A percentile compares a stretch with the other conserved stretches of the same genome.
Conservation (phyloP, 495 filamentous ascomycete species). For the Aspergillus leporis region DNA sequence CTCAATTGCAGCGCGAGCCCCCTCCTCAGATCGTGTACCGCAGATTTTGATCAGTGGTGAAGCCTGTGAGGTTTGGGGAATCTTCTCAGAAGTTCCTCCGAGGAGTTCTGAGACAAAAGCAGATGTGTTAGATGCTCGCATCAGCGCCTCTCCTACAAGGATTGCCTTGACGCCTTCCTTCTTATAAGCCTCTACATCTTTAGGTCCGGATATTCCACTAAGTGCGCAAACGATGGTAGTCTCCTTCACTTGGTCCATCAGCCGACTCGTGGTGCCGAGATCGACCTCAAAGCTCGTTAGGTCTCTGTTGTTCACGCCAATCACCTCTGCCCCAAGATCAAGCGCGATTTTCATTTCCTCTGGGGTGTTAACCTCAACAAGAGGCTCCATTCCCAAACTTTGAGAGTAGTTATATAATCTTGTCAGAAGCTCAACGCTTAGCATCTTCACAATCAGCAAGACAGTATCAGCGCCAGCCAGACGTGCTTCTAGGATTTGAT, state of each 20-base stretch:
- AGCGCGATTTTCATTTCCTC: conserved; percentile 91
- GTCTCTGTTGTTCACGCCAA: conserved; percentile 97
- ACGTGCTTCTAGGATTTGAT: conserved; percentile 94
- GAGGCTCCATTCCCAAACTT: conserved; percentile 92
- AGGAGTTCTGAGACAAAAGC: conserved; percentile 82
- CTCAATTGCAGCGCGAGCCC: conserved; percentile 75
- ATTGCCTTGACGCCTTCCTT: conserved; percentile 90
- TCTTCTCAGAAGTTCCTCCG: conserved; percentile 48
- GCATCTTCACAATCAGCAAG: conserved; percentile 97
- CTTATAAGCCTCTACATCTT: conserved; percentile 86
- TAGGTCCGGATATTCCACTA: conserved; percentile 88
- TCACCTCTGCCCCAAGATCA: conserved; percentile 85
- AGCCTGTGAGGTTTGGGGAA: conserved; percentile 14
- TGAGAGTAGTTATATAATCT: conserved; percentile 84
- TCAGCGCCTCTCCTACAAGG: conserved; percentile 92
- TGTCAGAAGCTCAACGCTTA: conserved; percentile 71
- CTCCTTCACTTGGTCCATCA: conserved; percentile 81
- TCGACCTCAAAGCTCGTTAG: conserved; percentile 96
- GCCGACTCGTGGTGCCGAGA: conserved; percentile 85
- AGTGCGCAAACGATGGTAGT: conserved; percentile 92
- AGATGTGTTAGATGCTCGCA: conserved; percentile 79
- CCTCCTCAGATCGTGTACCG: conserved; percentile 84
- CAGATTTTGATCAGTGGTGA: conserved; percentile 88
- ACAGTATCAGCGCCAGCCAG: conserved; percentile 94
- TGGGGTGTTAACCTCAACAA: conserved; percentile 93